Percentiles rank a stretch among this genome's conserved stretches.
Evolutionary conservation across 306 rosid species (phyloP).

Genomic region (cucumber (Cucumis sativus)): DNA sequence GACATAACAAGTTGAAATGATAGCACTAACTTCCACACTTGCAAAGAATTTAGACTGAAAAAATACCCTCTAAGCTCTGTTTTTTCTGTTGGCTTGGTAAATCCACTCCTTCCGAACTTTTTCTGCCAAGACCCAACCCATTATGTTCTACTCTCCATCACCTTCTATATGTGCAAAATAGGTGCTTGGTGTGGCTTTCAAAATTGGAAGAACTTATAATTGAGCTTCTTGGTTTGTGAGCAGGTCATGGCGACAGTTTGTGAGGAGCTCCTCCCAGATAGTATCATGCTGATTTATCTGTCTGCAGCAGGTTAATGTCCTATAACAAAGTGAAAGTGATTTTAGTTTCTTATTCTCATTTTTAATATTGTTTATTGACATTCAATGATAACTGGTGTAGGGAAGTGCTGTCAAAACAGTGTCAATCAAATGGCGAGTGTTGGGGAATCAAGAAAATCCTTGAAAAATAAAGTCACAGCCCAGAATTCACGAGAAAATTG

Average conservation of each 20-base stretch:
- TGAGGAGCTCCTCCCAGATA: constrained; percentile 84
- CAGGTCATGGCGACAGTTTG: constrained; percentile 96
- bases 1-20: not conserved
- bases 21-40: not conserved
- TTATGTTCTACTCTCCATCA: not conserved
- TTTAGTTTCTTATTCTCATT: not conserved
- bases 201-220: not conserved
- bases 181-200: not conserved
- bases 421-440: constrained; percentile 31
- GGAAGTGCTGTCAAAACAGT: constrained; percentile 47
- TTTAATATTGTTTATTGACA: constrained; percentile 9
- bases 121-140: not conserved
- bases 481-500: constrained; percentile 40
- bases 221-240: not conserved
- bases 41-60: not conserved
- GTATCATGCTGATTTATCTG: constrained; percentile 69
- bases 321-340: constrained; percentile 6
- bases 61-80: not conserved
- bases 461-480: constrained; percentile 38
- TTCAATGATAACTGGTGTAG: constrained; percentile 36
- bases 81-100: not conserved
- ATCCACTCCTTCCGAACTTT: not conserved
- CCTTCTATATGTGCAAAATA: not conserved
- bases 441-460: constrained; percentile 49
- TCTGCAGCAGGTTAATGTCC: constrained; percentile 77